phyloP scores from a whole-genome alignment of 352 stramenopile genomes.

The Labyrinthula sp. region DNA sequence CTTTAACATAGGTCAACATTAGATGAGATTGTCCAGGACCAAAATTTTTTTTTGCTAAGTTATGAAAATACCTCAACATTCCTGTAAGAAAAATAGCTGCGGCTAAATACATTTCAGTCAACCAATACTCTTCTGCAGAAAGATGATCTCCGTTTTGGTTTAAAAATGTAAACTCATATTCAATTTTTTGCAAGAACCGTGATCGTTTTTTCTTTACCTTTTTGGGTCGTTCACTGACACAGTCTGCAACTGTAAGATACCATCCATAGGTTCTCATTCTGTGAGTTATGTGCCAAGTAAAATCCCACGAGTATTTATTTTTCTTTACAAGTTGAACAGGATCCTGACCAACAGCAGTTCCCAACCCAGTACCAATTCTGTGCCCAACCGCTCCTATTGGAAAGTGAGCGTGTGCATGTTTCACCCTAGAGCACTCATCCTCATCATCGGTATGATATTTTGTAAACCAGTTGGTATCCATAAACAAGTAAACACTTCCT shows the following conservation, averaged over 20 bases:
- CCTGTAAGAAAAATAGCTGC: no score
- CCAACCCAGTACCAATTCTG: conserved; percentile 12
- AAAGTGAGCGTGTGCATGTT: conserved; percentile 24
- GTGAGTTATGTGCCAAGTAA: conserved; percentile 19
- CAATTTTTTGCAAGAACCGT: no score
- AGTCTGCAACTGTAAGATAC: conserved; percentile 26
- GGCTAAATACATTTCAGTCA: conserved; percentile 22
- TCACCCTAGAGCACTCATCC: conserved; percentile 23
- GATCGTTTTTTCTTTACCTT: no score
- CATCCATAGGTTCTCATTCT: conserved; percentile 21
- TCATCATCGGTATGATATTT: conserved; percentile 24
- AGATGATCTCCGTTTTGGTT: conserved; percentile 21
- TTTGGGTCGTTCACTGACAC: no score
- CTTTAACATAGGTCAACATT: no score
- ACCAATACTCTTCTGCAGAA: conserved; percentile 12
- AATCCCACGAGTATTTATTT: conserved; percentile 16
- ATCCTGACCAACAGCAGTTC: not conserved
- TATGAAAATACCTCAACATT: no score
- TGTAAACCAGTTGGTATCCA: conserved; percentile 26
- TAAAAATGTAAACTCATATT: conserved; percentile 12
- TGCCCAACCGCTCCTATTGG: conserved; percentile 7
- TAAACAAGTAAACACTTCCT: conserved; percentile 25
- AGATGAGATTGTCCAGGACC: no score
- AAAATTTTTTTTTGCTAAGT: no score
- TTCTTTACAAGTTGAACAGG: not conserved